Evolutionary conservation across 2,329 filamentous ascomycete genomes (phyloP).

Genomic region (Bipolaris oryzae): DNA sequence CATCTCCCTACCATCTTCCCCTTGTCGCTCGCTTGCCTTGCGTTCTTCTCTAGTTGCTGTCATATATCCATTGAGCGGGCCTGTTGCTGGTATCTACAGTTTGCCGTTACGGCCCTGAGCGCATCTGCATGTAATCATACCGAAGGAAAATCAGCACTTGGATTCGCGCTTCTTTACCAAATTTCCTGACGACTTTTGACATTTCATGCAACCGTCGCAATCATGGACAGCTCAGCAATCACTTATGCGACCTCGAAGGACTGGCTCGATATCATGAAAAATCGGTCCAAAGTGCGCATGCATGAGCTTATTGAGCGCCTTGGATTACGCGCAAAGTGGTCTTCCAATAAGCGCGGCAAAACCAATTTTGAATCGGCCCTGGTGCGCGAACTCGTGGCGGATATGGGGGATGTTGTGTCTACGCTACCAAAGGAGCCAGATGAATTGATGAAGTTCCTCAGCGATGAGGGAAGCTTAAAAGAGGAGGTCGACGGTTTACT

Average conservation of each 20-base stretch:
- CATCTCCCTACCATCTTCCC: slow-evolving; percentile 9
- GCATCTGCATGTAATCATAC: slow-evolving; percentile 22
- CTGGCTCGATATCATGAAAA: slow-evolving; percentile 48
- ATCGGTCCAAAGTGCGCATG: slow-evolving; percentile 45
- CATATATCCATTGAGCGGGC: slow-evolving; percentile 2
- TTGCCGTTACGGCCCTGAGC: slow-evolving; percentile 10
- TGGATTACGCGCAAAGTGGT: slow-evolving; percentile 45
- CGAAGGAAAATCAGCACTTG: slow-evolving; percentile 21
- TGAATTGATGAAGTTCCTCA: slow-evolving; percentile 38
- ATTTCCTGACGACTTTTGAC: slow-evolving; percentile 5
- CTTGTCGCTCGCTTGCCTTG: slow-evolving; percentile 9
- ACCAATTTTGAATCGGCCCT: slow-evolving; percentile 45
- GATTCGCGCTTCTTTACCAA: slow-evolving; percentile 8
- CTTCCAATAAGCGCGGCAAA: slow-evolving; percentile 47
- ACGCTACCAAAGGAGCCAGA: slow-evolving; percentile 43
- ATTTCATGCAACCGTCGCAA: slow-evolving; percentile 16
- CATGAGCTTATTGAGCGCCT: slow-evolving; percentile 46
- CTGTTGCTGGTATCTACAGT: slow-evolving; percentile 5
- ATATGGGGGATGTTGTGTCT: slow-evolving; percentile 43
- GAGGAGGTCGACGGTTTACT: slow-evolving; percentile 39
- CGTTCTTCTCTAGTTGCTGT: slow-evolving; percentile 1
- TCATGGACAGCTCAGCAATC: slow-evolving; percentile 36
- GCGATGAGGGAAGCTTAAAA: slow-evolving; percentile 37
- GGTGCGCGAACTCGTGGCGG: slow-evolving; percentile 43
- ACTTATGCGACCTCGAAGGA: slow-evolving; percentile 42